Evolutionary conservation across 441 rosid genomes (phyloP).

Genomic region (Macaranga tanarius): DNA sequence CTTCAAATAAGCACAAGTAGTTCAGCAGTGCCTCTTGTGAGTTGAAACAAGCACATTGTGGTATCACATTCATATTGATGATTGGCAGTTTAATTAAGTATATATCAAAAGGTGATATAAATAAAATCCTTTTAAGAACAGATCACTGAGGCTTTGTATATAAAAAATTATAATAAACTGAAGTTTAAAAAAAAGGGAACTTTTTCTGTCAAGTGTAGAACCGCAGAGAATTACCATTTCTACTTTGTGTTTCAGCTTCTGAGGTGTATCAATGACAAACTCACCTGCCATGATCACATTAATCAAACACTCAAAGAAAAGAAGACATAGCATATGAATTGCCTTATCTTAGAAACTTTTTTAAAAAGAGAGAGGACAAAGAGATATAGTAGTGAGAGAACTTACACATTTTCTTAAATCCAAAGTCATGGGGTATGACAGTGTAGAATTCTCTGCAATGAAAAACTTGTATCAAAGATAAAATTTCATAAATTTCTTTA

Average conservation of each 20-base stretch:
- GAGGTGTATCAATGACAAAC: conserved; percentile 83
- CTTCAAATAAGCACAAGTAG: conserved; percentile 42
- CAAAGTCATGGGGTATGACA: conserved; percentile 87
- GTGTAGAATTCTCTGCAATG: conserved; percentile 84
- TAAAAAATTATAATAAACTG: neutral
- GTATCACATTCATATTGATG: conserved; percentile 3
- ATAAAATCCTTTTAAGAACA: conserved; percentile 10
- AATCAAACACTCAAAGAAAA: neutral
- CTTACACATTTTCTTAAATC: conserved; percentile 84
- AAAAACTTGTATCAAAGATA: conserved; percentile 13
- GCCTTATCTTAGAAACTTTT: neutral
- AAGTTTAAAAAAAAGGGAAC: conserved; percentile 23
- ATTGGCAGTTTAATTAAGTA: neutral
- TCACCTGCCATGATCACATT: conserved; percentile 58
- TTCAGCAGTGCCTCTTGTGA: conserved; percentile 23
- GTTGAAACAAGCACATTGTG: conserved; percentile 19
- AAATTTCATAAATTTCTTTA: neutral
- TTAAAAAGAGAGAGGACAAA: neutral
- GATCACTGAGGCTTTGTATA: conserved; percentile 1
- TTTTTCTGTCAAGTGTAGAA: conserved; percentile 2
- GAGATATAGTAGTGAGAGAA: conserved; percentile 21
- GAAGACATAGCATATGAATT: neutral
- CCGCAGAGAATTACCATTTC: conserved; percentile 60
- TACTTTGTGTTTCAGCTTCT: conserved; percentile 76
- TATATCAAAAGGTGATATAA: neutral